Base-by-base conservation (phyloP, 2,329 filamentous ascomycete genomes). In the Claviceps cyperi region DNA sequence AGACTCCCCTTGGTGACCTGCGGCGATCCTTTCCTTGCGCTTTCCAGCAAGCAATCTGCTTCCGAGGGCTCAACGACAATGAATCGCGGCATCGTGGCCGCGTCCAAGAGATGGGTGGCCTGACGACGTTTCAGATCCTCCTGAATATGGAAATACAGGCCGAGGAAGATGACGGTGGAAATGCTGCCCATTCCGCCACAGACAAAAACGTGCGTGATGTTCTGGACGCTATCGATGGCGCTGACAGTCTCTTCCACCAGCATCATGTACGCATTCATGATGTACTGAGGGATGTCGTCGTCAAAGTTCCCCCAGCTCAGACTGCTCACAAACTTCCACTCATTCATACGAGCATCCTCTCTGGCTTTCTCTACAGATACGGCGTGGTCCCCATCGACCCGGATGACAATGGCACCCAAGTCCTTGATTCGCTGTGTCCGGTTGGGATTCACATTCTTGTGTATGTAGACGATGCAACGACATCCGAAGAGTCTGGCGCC, bases 261-360 rank as follows among this genome's bases (percentile, higher is more conserved):
- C 1, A 54, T 45, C 52, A 56, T 56, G 22, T 56, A 54, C 21
- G 54, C 51, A 28, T 54, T 56, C 52, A 55, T 55, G n/a, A 55
- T 49, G 19, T 54, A n/a, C 22, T 48, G 49, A 9, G 52, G 49
- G 7, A 54, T 54, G 0, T 48, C 51, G 3, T 36, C 19, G 5
- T 53, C 51, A 28, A 54, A 55, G 21, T 53, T 51, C 11, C 22
- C 47, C 54, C 54, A 55, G 4, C 50, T 54, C 3, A 50, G 50
- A 28, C 52, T 55, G 36, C 50, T 54, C n/a, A 55, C 51, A 37
- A 55, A 55, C n/a, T 53, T 38, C 54, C 52, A 55, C 2, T 45
- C 49, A 22, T 53, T 53, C 52, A 53, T 55, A 7, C 41, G 51
- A 6, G 52, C 54, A 39, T 54, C 54, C n/a, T 54, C 48, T 17